phyloP scores from a whole-genome alignment of 345 rosid species.

The Eucalyptus marginata region DNA sequence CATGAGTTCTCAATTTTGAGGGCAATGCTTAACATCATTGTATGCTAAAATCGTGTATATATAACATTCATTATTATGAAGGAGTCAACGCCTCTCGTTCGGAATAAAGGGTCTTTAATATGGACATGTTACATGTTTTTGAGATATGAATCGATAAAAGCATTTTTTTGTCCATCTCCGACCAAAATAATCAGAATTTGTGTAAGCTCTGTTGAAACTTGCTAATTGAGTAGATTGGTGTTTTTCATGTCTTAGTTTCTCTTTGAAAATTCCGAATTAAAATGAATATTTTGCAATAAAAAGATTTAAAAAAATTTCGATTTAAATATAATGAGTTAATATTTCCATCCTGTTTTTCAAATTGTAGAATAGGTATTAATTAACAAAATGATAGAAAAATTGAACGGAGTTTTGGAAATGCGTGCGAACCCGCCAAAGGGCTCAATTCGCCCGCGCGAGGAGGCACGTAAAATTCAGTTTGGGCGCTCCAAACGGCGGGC shows the following conservation, averaged over 20 bases:
- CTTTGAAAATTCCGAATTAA: too few species aligned
- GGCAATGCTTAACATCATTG: too few species aligned
- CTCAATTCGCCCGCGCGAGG: neutral
- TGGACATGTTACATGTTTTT: neutral
- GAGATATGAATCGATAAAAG: neutral
- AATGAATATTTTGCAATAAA: too few species aligned
- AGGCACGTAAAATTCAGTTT: neutral
- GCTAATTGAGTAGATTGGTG: too few species aligned
- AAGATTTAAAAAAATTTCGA: too few species aligned
- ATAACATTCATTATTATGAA: neutral
- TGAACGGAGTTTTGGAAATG: too few species aligned
- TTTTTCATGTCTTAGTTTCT: too few species aligned
- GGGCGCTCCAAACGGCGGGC: neutral
- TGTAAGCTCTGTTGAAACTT: too few species aligned
- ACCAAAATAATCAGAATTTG: neutral
- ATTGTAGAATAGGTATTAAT: neutral
- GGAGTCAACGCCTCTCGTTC: neutral
- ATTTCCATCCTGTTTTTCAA: too few species aligned
- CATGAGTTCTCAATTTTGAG: neutral
- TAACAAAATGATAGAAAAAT: accelerated
- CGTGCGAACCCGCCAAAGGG: too few species aligned
- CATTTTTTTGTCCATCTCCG: neutral
- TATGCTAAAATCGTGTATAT: too few species aligned
- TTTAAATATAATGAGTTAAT: too few species aligned
- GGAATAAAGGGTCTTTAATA: neutral